Conservation (phyloP, 352 stramenopile species). For the Phytophthora niederhauseri region DNA sequence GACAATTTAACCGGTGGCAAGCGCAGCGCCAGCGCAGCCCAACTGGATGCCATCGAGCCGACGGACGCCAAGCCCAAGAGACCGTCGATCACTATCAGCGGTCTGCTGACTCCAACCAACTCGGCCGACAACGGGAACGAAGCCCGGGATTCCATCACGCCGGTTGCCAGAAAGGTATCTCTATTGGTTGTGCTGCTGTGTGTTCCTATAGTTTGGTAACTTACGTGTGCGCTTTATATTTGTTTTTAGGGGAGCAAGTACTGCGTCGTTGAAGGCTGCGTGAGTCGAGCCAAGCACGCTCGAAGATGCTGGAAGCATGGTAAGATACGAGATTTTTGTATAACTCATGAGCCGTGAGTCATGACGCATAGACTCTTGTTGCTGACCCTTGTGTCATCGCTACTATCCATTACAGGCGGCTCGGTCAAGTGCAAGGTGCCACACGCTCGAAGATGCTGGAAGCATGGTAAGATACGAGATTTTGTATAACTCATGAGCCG, state of each 20-base stretch:
- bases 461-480: constrained; percentile 39
- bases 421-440: constrained; percentile 28
- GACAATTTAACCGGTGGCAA: constrained; percentile 1
- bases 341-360: too few relatives aligned
- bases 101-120: constrained; percentile 9
- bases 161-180: constrained; percentile 29
- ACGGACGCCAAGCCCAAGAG: constrained; percentile 12
- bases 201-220: background rate
- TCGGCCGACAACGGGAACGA: constrained; percentile 18
- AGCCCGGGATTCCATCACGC: constrained; percentile 8
- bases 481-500: background rate
- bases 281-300: constrained; percentile 41
- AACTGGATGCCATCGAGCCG: constrained; percentile 2
- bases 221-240: background rate
- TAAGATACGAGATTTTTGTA: constrained; percentile 3
- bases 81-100: constrained; percentile 15
- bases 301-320: constrained; percentile 52
- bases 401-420: constrained; percentile 18
- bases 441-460: too few relatives aligned
- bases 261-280: constrained; percentile 45
- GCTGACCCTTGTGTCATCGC: background rate
- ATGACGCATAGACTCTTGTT: background rate
- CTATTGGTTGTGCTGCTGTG: too few relatives aligned
- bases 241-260: constrained; percentile 40
- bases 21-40: background rate